Evolutionary conservation across 441 rosid genomes (phyloP), one percentile per base, ranked within the genome.

Genomic region (Eutrema salsugineum): DNA sequence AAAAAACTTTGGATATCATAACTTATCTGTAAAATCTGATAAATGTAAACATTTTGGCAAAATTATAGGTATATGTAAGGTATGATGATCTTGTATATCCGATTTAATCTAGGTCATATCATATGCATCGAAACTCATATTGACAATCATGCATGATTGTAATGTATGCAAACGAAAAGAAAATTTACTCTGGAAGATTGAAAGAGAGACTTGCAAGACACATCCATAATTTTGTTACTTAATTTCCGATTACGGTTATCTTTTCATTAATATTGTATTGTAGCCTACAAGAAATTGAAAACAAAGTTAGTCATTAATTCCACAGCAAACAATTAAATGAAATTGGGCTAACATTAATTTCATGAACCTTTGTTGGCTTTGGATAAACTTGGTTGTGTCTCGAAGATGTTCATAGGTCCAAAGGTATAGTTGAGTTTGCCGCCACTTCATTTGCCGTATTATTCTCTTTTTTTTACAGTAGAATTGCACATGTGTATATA

Each of bases 141-240:
- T 38, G 3, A 58, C 4, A 7, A 20, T 19, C 47, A 14, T 42
- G 19, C 47, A 58, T 28, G 4, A 20, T 38, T 39, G 9, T 5
- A 40, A 27, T n/a, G 59, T 15, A n/a, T 61, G 49, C 14, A 43
- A 20, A 61, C 17, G 53, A 62, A 62, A 15, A 11, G 28, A 62
- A 62, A 44, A 55, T 51, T 51, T 61, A 57, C 11, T 61, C 64
- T 51, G 66, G 70, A 65, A 63, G 54, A 44, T 48, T 64, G 60
- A 62, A 50, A 30, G 35, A 55, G 72, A 57, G 16, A 55, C 16
- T 54, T 32, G 54, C 53, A 43, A 50, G 72, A 11, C 57, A 61
- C 57, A 57, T 68, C 65, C 46, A 24, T 51, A 42, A 15, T 5
- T 65, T 56, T 66, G 71, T 83, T 71, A 82, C 32, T 67, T 48